Conservation (phyloP, 805 yeast species). For the Priceomyces melissophilus region DNA sequence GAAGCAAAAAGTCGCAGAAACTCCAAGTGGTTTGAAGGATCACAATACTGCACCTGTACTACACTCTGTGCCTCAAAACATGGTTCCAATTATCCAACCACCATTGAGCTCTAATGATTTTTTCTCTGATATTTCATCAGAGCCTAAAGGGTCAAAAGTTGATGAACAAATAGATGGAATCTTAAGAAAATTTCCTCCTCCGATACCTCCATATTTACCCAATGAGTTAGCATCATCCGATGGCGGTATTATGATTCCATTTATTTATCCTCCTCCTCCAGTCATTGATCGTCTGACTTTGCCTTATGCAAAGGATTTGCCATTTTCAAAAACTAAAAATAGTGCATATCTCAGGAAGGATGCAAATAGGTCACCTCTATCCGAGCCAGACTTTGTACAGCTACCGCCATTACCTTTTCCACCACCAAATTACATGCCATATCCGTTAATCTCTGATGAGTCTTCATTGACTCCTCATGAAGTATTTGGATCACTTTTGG, state of each 20-base stretch:
- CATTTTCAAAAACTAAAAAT: background rate
- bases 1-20: conserved; percentile 7
- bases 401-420: conserved; percentile 45
- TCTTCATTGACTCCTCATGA: conserved; percentile 34
- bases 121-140: conserved; percentile 28
- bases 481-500: conserved; percentile 32
- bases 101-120: conserved; percentile 31
- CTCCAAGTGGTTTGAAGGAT: conserved; percentile 7
- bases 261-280: conserved; percentile 43
- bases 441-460: conserved; percentile 35
- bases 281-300: conserved; percentile 16
- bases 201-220: conserved; percentile 30
- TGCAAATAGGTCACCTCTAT: background rate
- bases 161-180: conserved; percentile 21
- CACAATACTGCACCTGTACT: conserved; percentile 16
- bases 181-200: conserved; percentile 34
- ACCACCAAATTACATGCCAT: conserved; percentile 44
- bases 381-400: conserved; percentile 7
- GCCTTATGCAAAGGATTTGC: conserved; percentile 18
- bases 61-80: conserved; percentile 35
- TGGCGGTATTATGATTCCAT: conserved; percentile 42
- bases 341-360: background rate
- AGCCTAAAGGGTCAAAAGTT: conserved; percentile 10
- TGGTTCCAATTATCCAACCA: conserved; percentile 32
- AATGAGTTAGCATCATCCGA: conserved; percentile 5